Conservation (phyloP, 805 yeast species). For the Saccharomycopsis oosterbeekiorum region DNA sequence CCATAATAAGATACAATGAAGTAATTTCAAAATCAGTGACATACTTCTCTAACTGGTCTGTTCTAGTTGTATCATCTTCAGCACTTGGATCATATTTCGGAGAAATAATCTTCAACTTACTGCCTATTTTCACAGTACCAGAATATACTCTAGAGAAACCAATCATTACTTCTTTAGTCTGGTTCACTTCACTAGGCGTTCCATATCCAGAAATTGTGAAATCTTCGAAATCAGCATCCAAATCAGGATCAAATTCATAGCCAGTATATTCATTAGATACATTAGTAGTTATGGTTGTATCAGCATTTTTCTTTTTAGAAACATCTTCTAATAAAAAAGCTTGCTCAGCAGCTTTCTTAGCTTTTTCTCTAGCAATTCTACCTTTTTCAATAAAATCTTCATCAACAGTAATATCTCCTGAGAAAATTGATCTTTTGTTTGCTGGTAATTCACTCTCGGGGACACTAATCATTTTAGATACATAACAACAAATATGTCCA, state of each 20-base stretch:
- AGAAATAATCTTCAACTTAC: constrained; percentile 64
- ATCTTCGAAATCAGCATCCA: constrained; percentile 32
- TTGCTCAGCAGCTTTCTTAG: constrained; percentile 41
- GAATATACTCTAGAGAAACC: constrained; percentile 87
- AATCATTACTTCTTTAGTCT: constrained; percentile 52
- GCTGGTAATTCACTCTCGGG: constrained; percentile 76
- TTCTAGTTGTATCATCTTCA: constrained; percentile 39
- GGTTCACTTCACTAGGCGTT: constrained; percentile 21
- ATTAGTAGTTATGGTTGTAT: constrained; percentile 22
- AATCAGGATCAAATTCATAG: constrained; percentile 23
- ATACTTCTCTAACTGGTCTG: neutral
- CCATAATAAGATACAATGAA: constrained; percentile 79
- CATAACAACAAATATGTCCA: constrained; percentile 66
- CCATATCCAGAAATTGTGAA: constrained; percentile 30
- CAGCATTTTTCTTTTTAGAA: constrained; percentile 24
- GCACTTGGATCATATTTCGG: constrained; percentile 75
- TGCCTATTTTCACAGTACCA: constrained; percentile 72
- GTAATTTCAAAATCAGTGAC: constrained; percentile 50
- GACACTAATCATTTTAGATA: constrained; percentile 81
- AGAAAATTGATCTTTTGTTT: constrained; percentile 21
- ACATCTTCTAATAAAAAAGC: constrained; percentile 24
- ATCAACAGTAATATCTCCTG: constrained; percentile 21
- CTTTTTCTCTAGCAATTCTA: constrained; percentile 52
- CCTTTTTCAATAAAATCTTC: constrained; percentile 58
- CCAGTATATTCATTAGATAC: constrained; percentile 9